Base-by-base conservation (phyloP, 1,284 basidiomycete species). In the Pseudozyma sp. region DNA sequence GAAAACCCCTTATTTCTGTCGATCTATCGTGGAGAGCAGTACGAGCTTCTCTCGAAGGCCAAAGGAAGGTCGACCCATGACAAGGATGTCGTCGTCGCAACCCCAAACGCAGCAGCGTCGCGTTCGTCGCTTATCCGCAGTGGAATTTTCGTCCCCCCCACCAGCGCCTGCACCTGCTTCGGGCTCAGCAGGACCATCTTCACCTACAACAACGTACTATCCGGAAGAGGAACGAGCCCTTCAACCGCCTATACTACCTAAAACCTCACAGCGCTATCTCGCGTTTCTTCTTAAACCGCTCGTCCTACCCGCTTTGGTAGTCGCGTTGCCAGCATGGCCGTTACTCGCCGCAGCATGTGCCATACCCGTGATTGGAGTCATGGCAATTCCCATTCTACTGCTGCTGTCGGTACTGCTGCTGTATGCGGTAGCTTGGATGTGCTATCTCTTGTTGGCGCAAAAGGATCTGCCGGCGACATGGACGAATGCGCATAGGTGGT, bases 391-490 rank as follows among this genome's bases (percentile, higher is more conserved):
- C n/a, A 71, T 85, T 49, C 79, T 85, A 18, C 72, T 80, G 12
- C 53, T 82, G 40, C 66, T 84, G 42, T 75, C 80, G 14, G 56
- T 77, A n/a, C 39, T 77, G 31, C 61, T 85, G 12, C 77, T 85
- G 36, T 85, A 85, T 51, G 56, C 72, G 9, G 63, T 83, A 2
- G 75, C 83, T 9, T 85, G 85, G 85, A 78, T 81, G 45, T 72
- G 77, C 40, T 85, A 86, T 56, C 79, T 85, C 31, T 31, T 79
- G 11, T 51, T 84, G 5, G 81, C 85, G 4, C 85, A 85, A 57
- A 65, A 73, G 52, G 80, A 83, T 49, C 72, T 78, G 0, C 82
- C 85, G 9, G 65, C 75, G 19, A 57, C 54, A 11, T 59, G 68
- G 69, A 52, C 59, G 14, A 51, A 74, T 34, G 18, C 55, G 4